Conservation (phyloP, 768 basidiomycete genomes). For the Kwoniella dendrophila region DNA sequence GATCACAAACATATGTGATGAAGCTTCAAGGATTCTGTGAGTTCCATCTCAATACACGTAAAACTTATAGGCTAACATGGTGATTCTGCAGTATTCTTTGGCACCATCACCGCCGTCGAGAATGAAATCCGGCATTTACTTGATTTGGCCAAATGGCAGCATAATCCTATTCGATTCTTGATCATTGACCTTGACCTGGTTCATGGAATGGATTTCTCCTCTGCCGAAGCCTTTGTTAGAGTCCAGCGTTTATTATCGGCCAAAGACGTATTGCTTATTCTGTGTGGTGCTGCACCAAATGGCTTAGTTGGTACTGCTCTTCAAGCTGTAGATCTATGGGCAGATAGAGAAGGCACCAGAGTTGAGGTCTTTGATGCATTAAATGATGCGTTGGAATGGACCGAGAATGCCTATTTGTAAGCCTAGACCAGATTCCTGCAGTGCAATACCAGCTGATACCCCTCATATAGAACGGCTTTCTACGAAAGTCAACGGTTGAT, state of each 20-base stretch:
- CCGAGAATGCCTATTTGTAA: constrained; percentile 86
- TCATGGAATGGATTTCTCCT: constrained; percentile 87
- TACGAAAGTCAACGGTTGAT: constrained; percentile 44
- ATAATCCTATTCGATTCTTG: constrained; percentile 82
- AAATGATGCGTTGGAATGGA: constrained; percentile 96
- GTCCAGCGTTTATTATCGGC: constrained; percentile 77
- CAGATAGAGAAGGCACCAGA: constrained; percentile 62
- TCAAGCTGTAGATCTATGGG: constrained; percentile 74
- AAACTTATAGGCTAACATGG: background rate
- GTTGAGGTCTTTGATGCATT: constrained; percentile 81
- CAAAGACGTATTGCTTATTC: constrained; percentile 78
- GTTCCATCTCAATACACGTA: constrained; percentile 57
- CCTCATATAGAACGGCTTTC: constrained; percentile 50
- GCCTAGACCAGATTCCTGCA: constrained; percentile 52
- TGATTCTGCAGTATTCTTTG: constrained; percentile 53
- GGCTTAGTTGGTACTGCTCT: constrained; percentile 73
- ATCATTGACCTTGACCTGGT: constrained; percentile 84
- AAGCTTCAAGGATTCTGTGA: constrained; percentile 71
- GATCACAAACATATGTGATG: constrained; percentile 84
- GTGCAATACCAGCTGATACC: constrained; percentile 33
- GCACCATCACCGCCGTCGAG: constrained; percentile 89
- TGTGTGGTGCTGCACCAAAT: constrained; percentile 72
- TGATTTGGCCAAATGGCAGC: constrained; percentile 69
- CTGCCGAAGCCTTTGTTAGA: constrained; percentile 91
- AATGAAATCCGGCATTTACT: constrained; percentile 77